phyloP scores from a whole-genome alignment of 2,329 filamentous ascomycete species.

The Pseudogymnoascus sp. region DNA sequence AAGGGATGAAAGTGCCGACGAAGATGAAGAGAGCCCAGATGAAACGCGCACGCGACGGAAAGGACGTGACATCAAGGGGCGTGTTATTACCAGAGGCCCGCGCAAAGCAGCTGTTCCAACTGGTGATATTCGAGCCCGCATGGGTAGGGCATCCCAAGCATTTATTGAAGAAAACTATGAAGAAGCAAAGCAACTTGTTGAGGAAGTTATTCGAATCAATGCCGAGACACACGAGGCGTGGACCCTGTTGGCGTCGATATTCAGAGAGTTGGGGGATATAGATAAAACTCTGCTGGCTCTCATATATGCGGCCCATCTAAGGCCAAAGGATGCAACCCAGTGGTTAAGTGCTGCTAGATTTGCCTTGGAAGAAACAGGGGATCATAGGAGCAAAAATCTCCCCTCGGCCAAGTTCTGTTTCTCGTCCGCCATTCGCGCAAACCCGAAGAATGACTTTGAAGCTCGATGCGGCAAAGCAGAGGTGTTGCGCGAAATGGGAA shows the following conservation, averaged over 20 bases:
- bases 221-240: conserved; percentile 59
- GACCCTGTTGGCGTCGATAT: conserved; percentile 53
- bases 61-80: conserved; percentile 7
- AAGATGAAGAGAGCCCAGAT: conserved; percentile 2
- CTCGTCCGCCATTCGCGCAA: conserved; percentile 49
- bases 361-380: conserved; percentile 43
- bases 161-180: conserved; percentile 57
- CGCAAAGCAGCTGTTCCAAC: conserved; percentile 58
- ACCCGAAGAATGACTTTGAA: conserved; percentile 44
- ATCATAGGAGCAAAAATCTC: conserved; percentile 38
- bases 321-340: conserved; percentile 49
- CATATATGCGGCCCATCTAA: conserved; percentile 54
- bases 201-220: conserved; percentile 60
- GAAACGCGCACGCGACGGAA: conserved; percentile 10
- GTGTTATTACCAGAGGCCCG: conserved; percentile 28
- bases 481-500: conserved; percentile 48
- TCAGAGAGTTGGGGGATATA: conserved; percentile 50
- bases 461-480: conserved; percentile 53
- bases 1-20: conserved; percentile 10
- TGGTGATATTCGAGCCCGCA: conserved; percentile 60
- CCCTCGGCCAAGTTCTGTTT: conserved; percentile 52
- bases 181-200: conserved; percentile 48
- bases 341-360: conserved; percentile 52
- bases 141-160: conserved; percentile 59
- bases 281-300: conserved; percentile 51